Evolutionary conservation across 176 grass and related monocot species (phyloP).

Genomic region (Eragrostis nindensis): DNA sequence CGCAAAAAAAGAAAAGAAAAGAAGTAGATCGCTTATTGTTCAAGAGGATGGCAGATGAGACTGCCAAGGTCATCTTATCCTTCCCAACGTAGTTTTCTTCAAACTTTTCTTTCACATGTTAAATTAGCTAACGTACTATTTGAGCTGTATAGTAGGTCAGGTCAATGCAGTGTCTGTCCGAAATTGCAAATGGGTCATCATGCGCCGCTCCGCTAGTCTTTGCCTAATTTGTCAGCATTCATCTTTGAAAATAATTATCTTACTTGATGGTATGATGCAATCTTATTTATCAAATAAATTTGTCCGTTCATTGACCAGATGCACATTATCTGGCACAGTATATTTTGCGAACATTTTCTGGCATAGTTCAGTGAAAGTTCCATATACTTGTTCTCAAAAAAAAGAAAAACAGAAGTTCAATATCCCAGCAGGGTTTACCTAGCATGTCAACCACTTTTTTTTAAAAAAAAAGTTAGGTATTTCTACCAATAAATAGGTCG

Average conservation of each 20-base stretch:
- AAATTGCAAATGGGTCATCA: neutral
- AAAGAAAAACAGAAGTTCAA: no score
- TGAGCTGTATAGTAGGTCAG: neutral
- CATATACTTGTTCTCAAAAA: no score
- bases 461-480: no score
- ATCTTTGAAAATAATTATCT: neutral
- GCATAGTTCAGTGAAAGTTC: neutral
- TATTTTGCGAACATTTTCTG: no score
- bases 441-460: no score
- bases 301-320: neutral
- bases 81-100: neutral
- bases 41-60: neutral
- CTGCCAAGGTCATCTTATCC: neutral
- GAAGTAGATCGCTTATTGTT: neutral
- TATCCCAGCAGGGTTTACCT: no score
- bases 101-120: neutral
- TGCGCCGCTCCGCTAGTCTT: neutral
- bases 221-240: neutral
- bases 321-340: no score
- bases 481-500: slow-evolving; percentile 20
- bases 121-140: neutral
- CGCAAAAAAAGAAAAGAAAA: no score
- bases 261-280: neutral
- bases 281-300: neutral
- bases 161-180: neutral